Evolutionary conservation across 257 asterid genomes (phyloP), one percentile per base, ranked within the genome.

Genomic region (Gynochthodes officinalis): DNA sequence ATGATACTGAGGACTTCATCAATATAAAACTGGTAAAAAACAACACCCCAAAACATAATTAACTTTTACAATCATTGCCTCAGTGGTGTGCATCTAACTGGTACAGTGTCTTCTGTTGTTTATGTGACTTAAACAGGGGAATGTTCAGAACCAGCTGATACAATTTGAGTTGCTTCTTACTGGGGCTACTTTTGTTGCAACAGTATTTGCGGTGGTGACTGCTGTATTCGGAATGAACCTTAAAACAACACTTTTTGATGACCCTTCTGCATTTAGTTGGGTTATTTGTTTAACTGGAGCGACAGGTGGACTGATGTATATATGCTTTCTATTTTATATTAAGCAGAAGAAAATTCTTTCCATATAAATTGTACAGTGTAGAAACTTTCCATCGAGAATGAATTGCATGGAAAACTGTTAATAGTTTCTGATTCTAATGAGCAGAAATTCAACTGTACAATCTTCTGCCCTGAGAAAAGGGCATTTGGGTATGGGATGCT

Each of bases 1-100:
- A 95, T 33, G 99, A 95, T 74, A 95, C 99, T 0, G 99, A 95
- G 89, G 99, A 92, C 84, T 84, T 95, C 28, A 92, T 95, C 89
- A 95, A 90, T 87, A 82, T 95, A 76, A 95, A 95, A 64, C 92
- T 92, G 90, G 99, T 95, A 88, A 78, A 44, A 54, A n/a, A 70
- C 46, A 40, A 48, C 57, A 19, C 4, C 1, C 27, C 37, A 21
- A 37, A 28, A 21, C 18, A 37, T 63, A 2, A 48, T 55, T 23
- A 11, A 39, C 5, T 71, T 50, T 70, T 21, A 64, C 10, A 37
- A 32, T 50, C 37, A 64, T 69, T 52, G 18, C 37, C 74, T 5
- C 33, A 25, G 28, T 27, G n/a, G 39, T 57, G 13, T 35, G 25
- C 30, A 40, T 37, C 35, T 33, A 57, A 11, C 28, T 28, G 46